Conservation (phyloP, 345 rosid genomes). For the Euphorbia peplus region DNA sequence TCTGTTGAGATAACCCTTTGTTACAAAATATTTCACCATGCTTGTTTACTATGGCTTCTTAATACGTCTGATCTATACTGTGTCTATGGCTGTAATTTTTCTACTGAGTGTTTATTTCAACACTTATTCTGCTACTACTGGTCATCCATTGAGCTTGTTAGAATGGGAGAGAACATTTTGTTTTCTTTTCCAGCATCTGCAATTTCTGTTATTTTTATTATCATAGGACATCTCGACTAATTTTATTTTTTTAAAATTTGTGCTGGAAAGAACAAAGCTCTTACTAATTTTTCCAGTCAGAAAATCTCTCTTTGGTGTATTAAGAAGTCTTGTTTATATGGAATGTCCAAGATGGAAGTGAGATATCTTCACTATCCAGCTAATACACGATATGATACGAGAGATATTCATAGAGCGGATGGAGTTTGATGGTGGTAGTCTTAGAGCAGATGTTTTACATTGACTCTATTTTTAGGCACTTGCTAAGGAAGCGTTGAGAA, state of each 20-base stretch:
- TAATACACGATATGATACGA: background rate
- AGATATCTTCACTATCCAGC: background rate
- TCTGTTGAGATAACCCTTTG: no score
- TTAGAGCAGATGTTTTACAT: background rate
- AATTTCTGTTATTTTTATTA: background rate
- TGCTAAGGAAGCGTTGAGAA: background rate
- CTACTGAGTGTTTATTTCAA: background rate
- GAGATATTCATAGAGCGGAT: background rate
- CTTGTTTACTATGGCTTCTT: background rate
- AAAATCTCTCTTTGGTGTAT: background rate
- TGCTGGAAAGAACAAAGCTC: background rate
- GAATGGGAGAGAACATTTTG: background rate
- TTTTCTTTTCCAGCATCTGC: background rate
- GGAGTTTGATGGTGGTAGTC: background rate
- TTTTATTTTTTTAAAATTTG: no score
- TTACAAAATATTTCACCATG: no score
- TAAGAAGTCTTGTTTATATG: background rate
- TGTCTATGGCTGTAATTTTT: background rate
- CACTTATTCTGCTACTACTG: background rate
- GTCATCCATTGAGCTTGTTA: background rate
- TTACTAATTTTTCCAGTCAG: background rate
- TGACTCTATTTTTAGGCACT: background rate
- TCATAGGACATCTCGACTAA: background rate
- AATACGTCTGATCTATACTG: background rate
- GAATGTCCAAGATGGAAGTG: background rate